These are phyloP conservation scores for Escovopsis sp. DNA, from an alignment of 2,329 filamentous ascomycete genomes.

Conservation along the genomic window DNA sequence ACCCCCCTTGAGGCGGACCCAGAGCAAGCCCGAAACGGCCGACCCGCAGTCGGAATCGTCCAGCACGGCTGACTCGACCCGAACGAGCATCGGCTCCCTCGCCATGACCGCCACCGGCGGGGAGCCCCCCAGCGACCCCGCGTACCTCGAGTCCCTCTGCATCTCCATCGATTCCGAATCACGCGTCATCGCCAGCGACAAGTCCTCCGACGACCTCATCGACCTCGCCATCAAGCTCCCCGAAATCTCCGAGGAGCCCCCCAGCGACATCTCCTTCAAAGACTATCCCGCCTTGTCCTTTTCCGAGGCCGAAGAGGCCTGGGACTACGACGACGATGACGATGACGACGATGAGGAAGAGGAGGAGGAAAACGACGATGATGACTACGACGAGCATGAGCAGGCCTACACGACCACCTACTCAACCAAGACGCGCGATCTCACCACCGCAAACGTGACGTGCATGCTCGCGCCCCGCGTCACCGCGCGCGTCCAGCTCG, in stretches of 20 bases:
- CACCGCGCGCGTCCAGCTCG: constrained; percentile 52
- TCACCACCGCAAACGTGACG: constrained; percentile 36
- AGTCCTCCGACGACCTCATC: too few species aligned
- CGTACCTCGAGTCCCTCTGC: constrained; percentile 15
- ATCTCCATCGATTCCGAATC: constrained; percentile 12
- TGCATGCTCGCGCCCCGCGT: constrained; percentile 57
- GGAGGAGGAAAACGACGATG: constrained; percentile 57
- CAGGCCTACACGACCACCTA: constrained; percentile 67
- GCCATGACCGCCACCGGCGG: constrained; percentile 1
- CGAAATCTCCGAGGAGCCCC: constrained; percentile 18
- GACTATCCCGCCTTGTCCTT: constrained; percentile 15
- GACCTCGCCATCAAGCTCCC: constrained; percentile 14
- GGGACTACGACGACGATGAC: too few species aligned
- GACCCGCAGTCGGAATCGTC: constrained; percentile 5
- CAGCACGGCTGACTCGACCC: neutral
- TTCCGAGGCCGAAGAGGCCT: constrained; percentile 50
- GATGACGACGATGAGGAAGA: too few species aligned
- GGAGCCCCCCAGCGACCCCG: constrained; percentile 11
- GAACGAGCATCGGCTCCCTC: neutral
- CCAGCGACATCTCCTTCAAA: constrained; percentile 10
- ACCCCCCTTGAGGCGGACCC: constrained; percentile 26
- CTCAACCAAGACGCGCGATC: constrained; percentile 56
- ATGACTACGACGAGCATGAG: constrained; percentile 41
- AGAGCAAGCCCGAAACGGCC: constrained; percentile 25
- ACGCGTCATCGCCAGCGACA: constrained; percentile 11